Percentiles rank a stretch among this genome's conserved stretches.
These are phyloP conservation scores for Lodderomyces elongisporus DNA, from an alignment of 1,139 yeast species.

Conservation along the genomic window DNA sequence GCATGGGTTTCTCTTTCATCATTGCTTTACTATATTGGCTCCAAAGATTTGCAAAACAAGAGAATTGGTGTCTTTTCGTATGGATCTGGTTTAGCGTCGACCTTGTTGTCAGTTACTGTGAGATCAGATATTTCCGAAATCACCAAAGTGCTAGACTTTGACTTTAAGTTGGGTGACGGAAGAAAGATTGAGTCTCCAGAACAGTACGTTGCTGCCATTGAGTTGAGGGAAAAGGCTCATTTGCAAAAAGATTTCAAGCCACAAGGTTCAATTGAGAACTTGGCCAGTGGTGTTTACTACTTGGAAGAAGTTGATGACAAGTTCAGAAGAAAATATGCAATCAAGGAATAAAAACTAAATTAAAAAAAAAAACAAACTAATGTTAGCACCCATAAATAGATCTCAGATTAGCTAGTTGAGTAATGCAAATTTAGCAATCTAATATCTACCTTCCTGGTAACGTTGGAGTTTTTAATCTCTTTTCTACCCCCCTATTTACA, in stretches of 20 bases:
- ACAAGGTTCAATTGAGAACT: constrained; percentile 65
- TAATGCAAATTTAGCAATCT: no score
- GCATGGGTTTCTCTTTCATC: constrained; percentile 87
- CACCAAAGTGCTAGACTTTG: constrained; percentile 61
- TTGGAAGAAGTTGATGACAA: constrained; percentile 80
- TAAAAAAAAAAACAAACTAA: no score
- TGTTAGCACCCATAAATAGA: no score
- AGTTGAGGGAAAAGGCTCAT: constrained; percentile 84
- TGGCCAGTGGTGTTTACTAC: constrained; percentile 78
- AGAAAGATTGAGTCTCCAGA: constrained; percentile 70
- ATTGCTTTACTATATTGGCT: constrained; percentile 67
- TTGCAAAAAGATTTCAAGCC: constrained; percentile 77
- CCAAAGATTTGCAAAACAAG: constrained; percentile 66
- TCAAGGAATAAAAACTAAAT: constrained; percentile 50
- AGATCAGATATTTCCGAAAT: constrained; percentile 76
- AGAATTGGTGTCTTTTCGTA: constrained; percentile 92
- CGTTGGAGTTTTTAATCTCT: no score
- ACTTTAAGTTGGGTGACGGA: constrained; percentile 56
- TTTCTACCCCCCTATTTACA: no score
- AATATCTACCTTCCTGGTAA: no score
- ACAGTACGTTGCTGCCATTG: constrained; percentile 77
- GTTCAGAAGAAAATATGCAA: constrained; percentile 75
- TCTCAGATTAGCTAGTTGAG: no score
- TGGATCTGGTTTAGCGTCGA: constrained; percentile 96
- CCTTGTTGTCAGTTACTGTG: constrained; percentile 75